phyloP scores from a whole-genome alignment of 352 stramenopile species.

The Pythium chondricola region DNA sequence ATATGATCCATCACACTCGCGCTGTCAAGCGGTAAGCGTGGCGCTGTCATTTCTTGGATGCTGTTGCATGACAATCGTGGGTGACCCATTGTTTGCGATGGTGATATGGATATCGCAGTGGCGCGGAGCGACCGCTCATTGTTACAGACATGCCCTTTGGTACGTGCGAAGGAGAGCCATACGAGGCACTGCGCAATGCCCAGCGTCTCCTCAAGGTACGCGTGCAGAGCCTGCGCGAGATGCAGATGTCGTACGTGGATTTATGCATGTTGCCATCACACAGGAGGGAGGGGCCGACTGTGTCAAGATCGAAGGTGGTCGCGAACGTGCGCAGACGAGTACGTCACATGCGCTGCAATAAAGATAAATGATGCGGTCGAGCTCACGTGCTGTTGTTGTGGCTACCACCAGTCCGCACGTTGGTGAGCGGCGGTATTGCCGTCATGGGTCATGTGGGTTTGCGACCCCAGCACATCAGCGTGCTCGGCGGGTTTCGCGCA shows the following conservation, averaged over 20 bases:
- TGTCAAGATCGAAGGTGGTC: slow-evolving; percentile 98
- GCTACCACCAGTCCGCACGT: slow-evolving; percentile 71
- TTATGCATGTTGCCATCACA: background rate
- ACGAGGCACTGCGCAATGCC: slow-evolving; percentile 92
- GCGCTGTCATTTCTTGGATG: background rate
- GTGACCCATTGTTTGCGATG: no score
- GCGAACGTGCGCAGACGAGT: slow-evolving; percentile 72
- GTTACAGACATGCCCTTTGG: slow-evolving; percentile 99
- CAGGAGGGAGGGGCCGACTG: slow-evolving; percentile 96
- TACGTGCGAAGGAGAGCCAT: slow-evolving; percentile 90
- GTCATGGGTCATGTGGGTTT: slow-evolving; percentile 98
- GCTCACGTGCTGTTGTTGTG: no score
- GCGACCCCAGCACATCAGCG: slow-evolving; percentile 93
- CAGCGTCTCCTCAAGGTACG: slow-evolving; percentile 90
- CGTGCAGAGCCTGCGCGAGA: background rate
- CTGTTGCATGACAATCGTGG: background rate
- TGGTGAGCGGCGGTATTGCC: slow-evolving; percentile 87
- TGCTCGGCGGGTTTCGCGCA: slow-evolving; percentile 95
- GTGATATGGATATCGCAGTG: slow-evolving; percentile 24
- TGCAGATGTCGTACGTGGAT: background rate
- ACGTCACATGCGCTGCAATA: slow-evolving; percentile 9
- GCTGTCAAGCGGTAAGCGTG: slow-evolving; percentile 86
- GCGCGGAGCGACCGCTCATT: slow-evolving; percentile 86
- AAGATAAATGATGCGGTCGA: no score
- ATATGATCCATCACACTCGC: slow-evolving; percentile 98